Percentiles rank a stretch among this genome's conserved stretches.
These are phyloP conservation scores for Globisporangium radiosum DNA, from an alignment of 352 stramenopile species.

Conservation along the genomic window DNA sequence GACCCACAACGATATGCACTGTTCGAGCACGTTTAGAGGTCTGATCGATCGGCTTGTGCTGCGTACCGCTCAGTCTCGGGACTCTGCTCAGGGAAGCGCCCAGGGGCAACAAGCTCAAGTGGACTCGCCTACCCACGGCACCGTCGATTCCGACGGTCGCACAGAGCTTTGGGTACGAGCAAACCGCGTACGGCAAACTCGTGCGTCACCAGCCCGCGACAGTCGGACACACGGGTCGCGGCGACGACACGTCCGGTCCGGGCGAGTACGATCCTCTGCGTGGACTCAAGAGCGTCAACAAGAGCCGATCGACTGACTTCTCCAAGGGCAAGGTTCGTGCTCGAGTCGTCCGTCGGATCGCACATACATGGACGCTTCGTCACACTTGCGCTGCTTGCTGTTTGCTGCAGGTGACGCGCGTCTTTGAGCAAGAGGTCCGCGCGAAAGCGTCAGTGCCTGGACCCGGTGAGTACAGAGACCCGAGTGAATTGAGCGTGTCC, in stretches of 20 bases:
- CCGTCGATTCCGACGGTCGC: slow-evolving; percentile 65
- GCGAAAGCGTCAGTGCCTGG: slow-evolving; percentile 44
- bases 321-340: slow-evolving; percentile 49
- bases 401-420: slow-evolving; percentile 26
- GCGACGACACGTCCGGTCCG: slow-evolving; percentile 54
- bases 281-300: slow-evolving; percentile 62
- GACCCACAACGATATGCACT: too few relatives aligned
- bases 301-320: slow-evolving; percentile 58
- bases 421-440: slow-evolving; percentile 59
- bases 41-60: neutral
- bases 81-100: slow-evolving; percentile 25
- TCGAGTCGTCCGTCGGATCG: neutral
- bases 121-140: slow-evolving; percentile 57
- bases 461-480: slow-evolving; percentile 53
- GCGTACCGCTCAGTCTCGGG: slow-evolving; percentile 20
- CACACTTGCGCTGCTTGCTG: neutral
- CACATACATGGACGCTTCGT: neutral
- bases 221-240: slow-evolving; percentile 44
- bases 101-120: slow-evolving; percentile 47
- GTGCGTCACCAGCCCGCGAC: slow-evolving; percentile 56
- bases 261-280: slow-evolving; percentile 69
- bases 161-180: slow-evolving; percentile 78
- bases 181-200: slow-evolving; percentile 64
- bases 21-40: too few relatives aligned
- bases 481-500: slow-evolving; percentile 12